These are phyloP conservation scores for Funneliformis caledonium DNA, from an alignment of 371 early-diverging fungal genomes.

Conservation along the genomic window DNA sequence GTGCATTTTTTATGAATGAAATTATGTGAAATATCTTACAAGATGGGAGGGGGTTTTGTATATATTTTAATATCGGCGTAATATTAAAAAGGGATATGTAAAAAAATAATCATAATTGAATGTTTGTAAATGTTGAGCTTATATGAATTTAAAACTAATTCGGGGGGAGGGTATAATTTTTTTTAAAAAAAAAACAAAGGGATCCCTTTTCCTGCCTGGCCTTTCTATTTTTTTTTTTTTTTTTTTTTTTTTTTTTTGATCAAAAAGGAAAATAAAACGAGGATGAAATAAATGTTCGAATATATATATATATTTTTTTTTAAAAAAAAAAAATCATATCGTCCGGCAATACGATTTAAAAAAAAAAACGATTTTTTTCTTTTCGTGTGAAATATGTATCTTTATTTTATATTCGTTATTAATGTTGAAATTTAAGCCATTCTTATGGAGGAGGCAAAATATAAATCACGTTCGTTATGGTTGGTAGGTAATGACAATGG, in stretches of 20 bases:
- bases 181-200: not conserved
- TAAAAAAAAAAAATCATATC: not conserved
- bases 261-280: not conserved
- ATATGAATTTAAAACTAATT: conserved; percentile 6
- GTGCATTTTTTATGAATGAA: not conserved
- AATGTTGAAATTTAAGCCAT: not conserved
- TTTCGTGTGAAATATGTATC: not conserved
- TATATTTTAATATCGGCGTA: conserved; percentile 3
- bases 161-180: not conserved
- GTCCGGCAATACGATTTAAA: not conserved
- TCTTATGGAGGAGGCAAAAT: not conserved
- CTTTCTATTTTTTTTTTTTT: conserved; percentile 6
- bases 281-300: not conserved
- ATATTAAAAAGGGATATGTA: not conserved
- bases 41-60: not conserved
- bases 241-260: not conserved
- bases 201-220: conserved; percentile 24
- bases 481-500: not conserved
- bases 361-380: conserved; percentile 14
- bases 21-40: conserved; percentile 20
- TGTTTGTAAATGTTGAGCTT: not conserved
- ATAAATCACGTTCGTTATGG: not conserved
- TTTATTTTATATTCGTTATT: not conserved
- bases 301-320: not conserved
- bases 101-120: not conserved